Conservation (phyloP, 805 yeast species). For the Metschnikowia arizonensis region DNA sequence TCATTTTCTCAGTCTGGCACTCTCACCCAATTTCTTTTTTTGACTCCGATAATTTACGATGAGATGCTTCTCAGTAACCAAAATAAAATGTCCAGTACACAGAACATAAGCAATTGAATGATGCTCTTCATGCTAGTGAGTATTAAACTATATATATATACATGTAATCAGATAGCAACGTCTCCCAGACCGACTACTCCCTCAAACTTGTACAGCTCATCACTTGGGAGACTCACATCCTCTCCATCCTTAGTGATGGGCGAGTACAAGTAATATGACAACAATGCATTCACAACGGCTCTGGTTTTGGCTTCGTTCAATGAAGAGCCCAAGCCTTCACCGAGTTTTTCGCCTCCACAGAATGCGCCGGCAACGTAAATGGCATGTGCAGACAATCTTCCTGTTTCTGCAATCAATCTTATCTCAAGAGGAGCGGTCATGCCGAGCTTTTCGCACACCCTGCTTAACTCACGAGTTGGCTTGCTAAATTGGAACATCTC, state of each 20-base stretch:
- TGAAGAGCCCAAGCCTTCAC: conserved; percentile 93
- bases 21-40: conserved; percentile 4
- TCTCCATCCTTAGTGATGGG: conserved; percentile 53
- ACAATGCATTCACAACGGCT: conserved; percentile 85
- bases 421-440: conserved; percentile 68
- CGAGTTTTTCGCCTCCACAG: conserved; percentile 74
- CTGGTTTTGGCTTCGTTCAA: conserved; percentile 87
- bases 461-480: conserved; percentile 80
- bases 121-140: conserved; percentile 6
- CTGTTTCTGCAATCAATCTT: conserved; percentile 87
- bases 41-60: background rate
- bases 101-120: background rate
- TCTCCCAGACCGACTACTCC: conserved; percentile 43
- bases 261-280: conserved; percentile 87
- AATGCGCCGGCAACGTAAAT: conserved; percentile 90
- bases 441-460: conserved; percentile 70
- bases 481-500: conserved; percentile 75
- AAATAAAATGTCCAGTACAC: background rate
- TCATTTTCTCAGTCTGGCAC: background rate
- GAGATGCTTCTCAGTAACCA: background rate
- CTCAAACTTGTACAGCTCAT: conserved; percentile 38
- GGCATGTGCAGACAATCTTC: conserved; percentile 79
- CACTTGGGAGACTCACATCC: conserved; percentile 57
- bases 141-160: conserved; percentile 16
- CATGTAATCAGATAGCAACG: conserved; percentile 34